Conservation (phyloP, 2,329 filamentous ascomycete genomes). For the Macrophomina pseudophaseolina region DNA sequence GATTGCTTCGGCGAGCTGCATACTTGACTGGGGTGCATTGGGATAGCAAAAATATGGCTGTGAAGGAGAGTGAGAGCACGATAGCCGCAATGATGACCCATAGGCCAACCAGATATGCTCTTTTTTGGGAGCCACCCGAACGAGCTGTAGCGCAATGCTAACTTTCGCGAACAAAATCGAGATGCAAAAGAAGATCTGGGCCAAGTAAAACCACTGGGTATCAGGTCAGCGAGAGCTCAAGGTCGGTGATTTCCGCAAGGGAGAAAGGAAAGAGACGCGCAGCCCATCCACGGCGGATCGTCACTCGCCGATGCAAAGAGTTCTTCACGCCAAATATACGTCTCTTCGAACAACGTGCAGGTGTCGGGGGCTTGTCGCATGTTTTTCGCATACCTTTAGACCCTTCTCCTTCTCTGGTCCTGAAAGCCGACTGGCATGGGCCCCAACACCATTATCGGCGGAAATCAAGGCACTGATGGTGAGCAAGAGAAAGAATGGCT, state of each 20-base stretch:
- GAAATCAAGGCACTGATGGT: slow-evolving; percentile 36
- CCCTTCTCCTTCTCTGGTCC: slow-evolving; percentile 9
- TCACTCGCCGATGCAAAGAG: no score
- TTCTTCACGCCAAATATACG: no score
- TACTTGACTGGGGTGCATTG: slow-evolving; percentile 36
- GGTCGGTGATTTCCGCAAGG: no score
- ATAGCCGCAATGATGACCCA: slow-evolving; percentile 38
- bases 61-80: slow-evolving; percentile 39
- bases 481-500: slow-evolving; percentile 35
- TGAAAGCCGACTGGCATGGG: slow-evolving; percentile 30
- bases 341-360: no score
- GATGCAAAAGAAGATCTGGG: slow-evolving; percentile 43
- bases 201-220: slow-evolving; percentile 43
- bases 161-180: slow-evolving; percentile 44
- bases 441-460: slow-evolving; percentile 39
- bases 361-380: no score
- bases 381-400: slow-evolving; percentile 23
- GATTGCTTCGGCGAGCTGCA: background rate
- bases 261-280: no score
- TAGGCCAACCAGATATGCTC: slow-evolving; percentile 34
- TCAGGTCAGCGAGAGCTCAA: slow-evolving; percentile 16
- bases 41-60: slow-evolving; percentile 40
- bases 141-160: slow-evolving; percentile 43
- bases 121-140: slow-evolving; percentile 40
- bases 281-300: no score